Evolutionary conservation across 352 stramenopile genomes (phyloP).

Genomic region (Phytophthora hibernalis): DNA sequence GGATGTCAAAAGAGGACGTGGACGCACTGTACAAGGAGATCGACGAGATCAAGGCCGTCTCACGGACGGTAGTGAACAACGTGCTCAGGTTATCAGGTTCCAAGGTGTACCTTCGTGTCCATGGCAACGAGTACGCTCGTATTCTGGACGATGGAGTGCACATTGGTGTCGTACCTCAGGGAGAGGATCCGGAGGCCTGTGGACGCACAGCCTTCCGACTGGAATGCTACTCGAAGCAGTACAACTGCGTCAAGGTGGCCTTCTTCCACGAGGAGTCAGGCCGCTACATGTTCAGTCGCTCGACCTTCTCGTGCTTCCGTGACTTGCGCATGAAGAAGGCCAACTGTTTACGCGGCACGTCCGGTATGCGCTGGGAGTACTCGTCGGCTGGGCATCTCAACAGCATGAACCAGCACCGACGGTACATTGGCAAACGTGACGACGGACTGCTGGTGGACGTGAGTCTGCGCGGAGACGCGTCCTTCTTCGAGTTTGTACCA

Average conservation of each 20-base stretch:
- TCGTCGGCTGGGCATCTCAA: slow-evolving; percentile 69
- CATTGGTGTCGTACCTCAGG: slow-evolving; percentile 50
- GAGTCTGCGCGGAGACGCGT: slow-evolving; percentile 68
- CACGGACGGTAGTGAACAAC: slow-evolving; percentile 64
- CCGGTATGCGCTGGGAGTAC: slow-evolving; percentile 73
- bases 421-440: slow-evolving; percentile 72
- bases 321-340: slow-evolving; percentile 79
- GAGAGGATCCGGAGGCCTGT: slow-evolving; percentile 42
- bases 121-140: slow-evolving; percentile 61
- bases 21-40: slow-evolving; percentile 67
- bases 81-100: slow-evolving; percentile 63
- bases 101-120: slow-evolving; percentile 65
- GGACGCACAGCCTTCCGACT: slow-evolving; percentile 63
- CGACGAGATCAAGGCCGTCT: slow-evolving; percentile 67
- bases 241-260: slow-evolving; percentile 85
- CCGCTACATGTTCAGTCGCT: slow-evolving; percentile 77
- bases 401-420: slow-evolving; percentile 86
- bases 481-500: slow-evolving; percentile 72
- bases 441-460: slow-evolving; percentile 73
- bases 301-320: slow-evolving; percentile 76
- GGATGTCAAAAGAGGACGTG: slow-evolving; percentile 68
- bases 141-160: slow-evolving; percentile 55
- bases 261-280: slow-evolving; percentile 69
- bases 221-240: slow-evolving; percentile 72
- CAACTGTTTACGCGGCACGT: slow-evolving; percentile 63